These are phyloP conservation scores for Cystofilobasidium macerans DNA, from an alignment of 768 basidiomycete genomes.

Conservation along the genomic window DNA sequence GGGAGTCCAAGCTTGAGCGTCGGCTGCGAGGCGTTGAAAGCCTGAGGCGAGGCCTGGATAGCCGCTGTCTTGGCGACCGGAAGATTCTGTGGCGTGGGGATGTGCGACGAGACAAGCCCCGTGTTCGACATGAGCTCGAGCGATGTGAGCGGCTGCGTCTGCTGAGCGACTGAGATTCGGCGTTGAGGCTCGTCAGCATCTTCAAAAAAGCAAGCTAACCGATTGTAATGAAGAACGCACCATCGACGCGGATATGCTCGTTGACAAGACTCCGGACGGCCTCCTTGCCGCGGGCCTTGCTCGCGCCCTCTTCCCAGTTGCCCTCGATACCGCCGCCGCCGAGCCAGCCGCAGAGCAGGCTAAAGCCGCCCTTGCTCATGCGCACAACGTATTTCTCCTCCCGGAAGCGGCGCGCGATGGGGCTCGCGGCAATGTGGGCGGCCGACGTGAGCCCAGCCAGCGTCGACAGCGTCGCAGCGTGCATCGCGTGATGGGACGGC, in stretches of 20 bases:
- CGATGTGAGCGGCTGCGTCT: conserved; percentile 46
- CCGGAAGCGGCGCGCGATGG: conserved; percentile 70
- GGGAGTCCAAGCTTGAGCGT: conserved; percentile 75
- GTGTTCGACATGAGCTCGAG: conserved; percentile 40
- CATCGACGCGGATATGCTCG: conserved; percentile 80
- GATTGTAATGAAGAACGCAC: conserved; percentile 42
- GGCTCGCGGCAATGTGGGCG: conserved; percentile 70
- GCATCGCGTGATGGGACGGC: conserved; percentile 52
- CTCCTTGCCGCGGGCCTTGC: conserved; percentile 73
- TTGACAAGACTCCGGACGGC: conserved; percentile 89
- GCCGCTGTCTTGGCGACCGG: neutral
- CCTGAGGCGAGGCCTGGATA: conserved; percentile 47
- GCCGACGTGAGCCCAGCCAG: conserved; percentile 70
- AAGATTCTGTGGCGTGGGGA: conserved; percentile 40
- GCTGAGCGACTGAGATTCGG: conserved; percentile 51
- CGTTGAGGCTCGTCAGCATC: neutral
- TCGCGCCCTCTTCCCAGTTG: conserved; percentile 70
- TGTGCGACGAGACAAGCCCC: conserved; percentile 65
- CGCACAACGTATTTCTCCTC: conserved; percentile 81
- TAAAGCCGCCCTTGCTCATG: conserved; percentile 84
- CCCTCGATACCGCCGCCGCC: conserved; percentile 66
- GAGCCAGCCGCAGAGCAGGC: conserved; percentile 86
- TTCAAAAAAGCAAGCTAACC: neutral
- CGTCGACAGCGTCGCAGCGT: conserved; percentile 60
- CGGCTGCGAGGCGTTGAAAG: conserved; percentile 60